Evolutionary conservation across 1,139 yeast species (phyloP).

Genomic region (Pichia sp.): DNA sequence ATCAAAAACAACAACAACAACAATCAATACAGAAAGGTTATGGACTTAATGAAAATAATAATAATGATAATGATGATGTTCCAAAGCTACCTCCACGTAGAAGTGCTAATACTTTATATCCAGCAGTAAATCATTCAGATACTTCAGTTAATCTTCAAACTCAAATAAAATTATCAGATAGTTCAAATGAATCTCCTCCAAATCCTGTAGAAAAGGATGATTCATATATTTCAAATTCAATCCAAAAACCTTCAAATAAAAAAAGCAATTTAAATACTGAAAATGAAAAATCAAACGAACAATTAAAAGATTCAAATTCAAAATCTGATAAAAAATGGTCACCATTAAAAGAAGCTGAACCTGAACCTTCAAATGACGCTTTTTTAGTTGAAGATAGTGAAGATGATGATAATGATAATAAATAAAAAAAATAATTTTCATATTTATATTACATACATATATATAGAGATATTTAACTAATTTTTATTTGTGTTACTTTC

Average conservation of each 20-base stretch:
- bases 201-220: conserved; percentile 1
- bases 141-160: neutral
- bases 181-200: neutral
- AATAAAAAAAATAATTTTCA: too few relatives aligned
- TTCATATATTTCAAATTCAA: conserved; percentile 6
- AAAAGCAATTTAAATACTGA: neutral
- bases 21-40: too few relatives aligned
- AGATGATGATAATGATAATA: conserved; percentile 45
- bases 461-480: too few relatives aligned
- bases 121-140: conserved; percentile 11
- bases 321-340: conserved; percentile 9
- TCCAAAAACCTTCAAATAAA: conserved; percentile 1
- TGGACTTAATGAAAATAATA: neutral
- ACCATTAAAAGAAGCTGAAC: conserved; percentile 35
- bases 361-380: conserved; percentile 56
- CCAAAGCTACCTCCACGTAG: conserved; percentile 12
- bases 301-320: neutral
- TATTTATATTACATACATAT: too few relatives aligned
- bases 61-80: conserved; percentile 5
- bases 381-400: conserved; percentile 76
- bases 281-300: too few relatives aligned
- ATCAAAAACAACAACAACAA: conserved; percentile 5
- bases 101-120: conserved; percentile 3
- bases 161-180: neutral
- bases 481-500: neutral